Base-by-base conservation (phyloP, 345 rosid species). In the Eucalyptus viminalis region DNA sequence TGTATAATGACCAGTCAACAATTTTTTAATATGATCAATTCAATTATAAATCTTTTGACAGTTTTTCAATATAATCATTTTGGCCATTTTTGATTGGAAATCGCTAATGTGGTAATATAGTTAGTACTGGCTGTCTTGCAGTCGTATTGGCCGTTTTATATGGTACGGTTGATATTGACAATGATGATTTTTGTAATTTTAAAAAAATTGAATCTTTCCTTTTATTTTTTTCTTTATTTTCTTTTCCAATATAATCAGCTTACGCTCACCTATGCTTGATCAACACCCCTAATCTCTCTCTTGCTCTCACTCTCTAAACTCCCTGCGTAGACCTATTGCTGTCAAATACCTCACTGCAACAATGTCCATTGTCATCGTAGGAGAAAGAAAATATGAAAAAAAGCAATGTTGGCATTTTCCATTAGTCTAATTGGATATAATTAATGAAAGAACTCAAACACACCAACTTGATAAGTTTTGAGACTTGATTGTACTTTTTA, bases 111-210 rank as follows among this genome's bases (percentile, higher is more conserved):
- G 37, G 3, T 5, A 10, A 34, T 31, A 2, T 19, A 31, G 11
- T 31, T 0, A 8, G 1, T 16, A 15, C 0, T 34, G 5, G 10
- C 1, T 9, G 13, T 56, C 62, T 56, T 56, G 29, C 3, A 56
- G 13, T 56, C 1, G 29, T 25, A 22, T 24, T 56, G 29, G 1
- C 13, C 2, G 1, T 56, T 10, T 56, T 56, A 56, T 0, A 2
- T 56, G 62, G 13, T 11, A 56, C 29, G 6, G 3, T 4, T 56
- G 2, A 29, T 62, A 8, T 25, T 62, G 4, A 62, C 8, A 22
- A 9, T 1, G 14, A 34, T 69, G 14, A 65, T 65, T 65, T 65
- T 65, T 65, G 10, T 9, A 65, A 65, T 65, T 65, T 65, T 16
- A 14, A 3, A 6, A 60, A 12, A 29, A 29, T 6, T 29, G 17